Evolutionary conservation across 169 alveolate species (phyloP).

Genomic region (Cryptosporidium ubiquitum): DNA sequence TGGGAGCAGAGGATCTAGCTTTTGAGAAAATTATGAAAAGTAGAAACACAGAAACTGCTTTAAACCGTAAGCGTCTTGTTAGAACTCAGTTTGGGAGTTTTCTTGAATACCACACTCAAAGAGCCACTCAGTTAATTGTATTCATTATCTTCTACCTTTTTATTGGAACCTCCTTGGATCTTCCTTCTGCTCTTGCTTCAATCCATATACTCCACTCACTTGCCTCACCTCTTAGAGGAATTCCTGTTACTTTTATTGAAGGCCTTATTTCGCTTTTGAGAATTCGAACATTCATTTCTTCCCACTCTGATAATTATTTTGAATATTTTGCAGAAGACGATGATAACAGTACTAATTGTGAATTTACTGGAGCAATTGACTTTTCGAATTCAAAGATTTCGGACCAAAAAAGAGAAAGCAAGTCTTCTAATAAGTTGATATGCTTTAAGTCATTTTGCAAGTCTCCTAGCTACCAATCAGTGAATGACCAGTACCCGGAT

Average conservation of each 20-base stretch:
- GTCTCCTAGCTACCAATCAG: not conserved
- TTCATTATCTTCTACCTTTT: slow-evolving; percentile 35
- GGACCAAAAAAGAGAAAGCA: not conserved
- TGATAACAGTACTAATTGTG: slow-evolving; percentile 51
- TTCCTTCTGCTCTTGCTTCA: slow-evolving; percentile 52
- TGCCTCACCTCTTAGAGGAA: slow-evolving; percentile 63
- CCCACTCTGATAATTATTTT: slow-evolving; percentile 17
- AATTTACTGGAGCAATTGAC: not conserved
- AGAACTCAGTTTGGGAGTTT: slow-evolving; percentile 70
- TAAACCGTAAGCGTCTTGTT: slow-evolving; percentile 49
- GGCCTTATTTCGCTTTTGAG: slow-evolving; percentile 66
- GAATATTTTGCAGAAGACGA: slow-evolving; percentile 16
- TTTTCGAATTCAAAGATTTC: not conserved
- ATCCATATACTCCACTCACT: slow-evolving; percentile 66
- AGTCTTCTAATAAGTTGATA: not conserved
- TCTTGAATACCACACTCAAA: slow-evolving; percentile 62
- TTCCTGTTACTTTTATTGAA: slow-evolving; percentile 69
- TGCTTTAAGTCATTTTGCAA: not conserved
- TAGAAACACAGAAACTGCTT: slow-evolving; percentile 22
- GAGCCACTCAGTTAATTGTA: slow-evolving; percentile 54
- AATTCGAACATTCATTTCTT: slow-evolving; percentile 11
- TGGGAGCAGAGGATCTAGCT: slow-evolving; percentile 59
- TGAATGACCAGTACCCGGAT: not conserved
- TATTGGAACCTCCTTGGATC: slow-evolving; percentile 13
- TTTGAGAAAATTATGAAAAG: not conserved